Conservation (phyloP, 129 eudicot genomes). For the Rutidosis leptorrhynchoides region DNA sequence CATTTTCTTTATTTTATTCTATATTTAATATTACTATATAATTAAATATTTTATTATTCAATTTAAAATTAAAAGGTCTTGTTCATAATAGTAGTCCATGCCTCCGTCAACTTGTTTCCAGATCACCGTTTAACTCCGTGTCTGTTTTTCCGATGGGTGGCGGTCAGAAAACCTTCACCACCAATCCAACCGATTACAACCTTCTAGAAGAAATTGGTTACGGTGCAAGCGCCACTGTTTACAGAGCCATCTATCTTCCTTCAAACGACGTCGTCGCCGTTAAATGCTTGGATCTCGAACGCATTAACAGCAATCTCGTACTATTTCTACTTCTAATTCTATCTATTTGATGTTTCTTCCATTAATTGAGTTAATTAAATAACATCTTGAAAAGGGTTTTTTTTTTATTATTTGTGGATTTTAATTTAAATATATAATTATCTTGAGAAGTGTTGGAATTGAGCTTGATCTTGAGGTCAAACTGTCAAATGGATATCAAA, state of each 20-base stretch:
- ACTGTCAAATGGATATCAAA: constrained; percentile 3
- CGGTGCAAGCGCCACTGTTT: constrained; percentile 94
- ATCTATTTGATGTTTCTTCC: background rate
- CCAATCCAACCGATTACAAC: constrained; percentile 63
- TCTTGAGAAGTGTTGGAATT: constrained; percentile 18
- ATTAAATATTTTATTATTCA: too few species aligned
- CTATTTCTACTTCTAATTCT: background rate
- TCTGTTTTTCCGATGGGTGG: constrained; percentile 32
- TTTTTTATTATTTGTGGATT: background rate
- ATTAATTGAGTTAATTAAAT: constrained; percentile 9
- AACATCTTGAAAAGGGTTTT: constrained; percentile 9
- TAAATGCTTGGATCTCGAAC: constrained; percentile 99
- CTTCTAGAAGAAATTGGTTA: constrained; percentile 84
- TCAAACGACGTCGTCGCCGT: constrained; percentile 77
- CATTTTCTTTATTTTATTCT: background rate
- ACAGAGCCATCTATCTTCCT: constrained; percentile 84
- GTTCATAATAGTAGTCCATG: background rate
- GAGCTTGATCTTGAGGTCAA: constrained; percentile 23
- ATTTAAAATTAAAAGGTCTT: too few species aligned
- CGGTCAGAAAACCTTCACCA: constrained; percentile 48
- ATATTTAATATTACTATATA: too few species aligned
- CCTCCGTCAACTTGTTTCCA: constrained; percentile 16
- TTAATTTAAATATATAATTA: background rate
- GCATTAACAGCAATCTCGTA: constrained; percentile 88
- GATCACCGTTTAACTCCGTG: constrained; percentile 17